These are phyloP conservation scores for Calocera viscosa DNA, from an alignment of 768 basidiomycete species.

Conservation along the genomic window DNA sequence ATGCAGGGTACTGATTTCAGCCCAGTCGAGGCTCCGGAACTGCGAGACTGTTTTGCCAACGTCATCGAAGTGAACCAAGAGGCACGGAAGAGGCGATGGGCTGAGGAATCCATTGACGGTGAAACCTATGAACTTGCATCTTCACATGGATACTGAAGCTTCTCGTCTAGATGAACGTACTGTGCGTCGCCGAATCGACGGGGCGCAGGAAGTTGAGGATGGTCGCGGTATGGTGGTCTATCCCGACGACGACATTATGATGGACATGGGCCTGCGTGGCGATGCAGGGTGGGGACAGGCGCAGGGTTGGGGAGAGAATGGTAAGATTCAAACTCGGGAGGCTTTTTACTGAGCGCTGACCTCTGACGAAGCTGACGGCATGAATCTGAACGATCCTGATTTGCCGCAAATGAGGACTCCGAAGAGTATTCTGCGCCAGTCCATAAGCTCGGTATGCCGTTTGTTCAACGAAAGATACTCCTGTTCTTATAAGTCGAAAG, in stretches of 20 bases:
- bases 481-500: not conserved
- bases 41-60: slow-evolving; percentile 1
- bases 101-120: not conserved
- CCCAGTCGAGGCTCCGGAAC: not conserved
- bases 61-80: not conserved
- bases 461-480: not conserved
- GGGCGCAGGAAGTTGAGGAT: not conserved
- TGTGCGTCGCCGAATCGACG: not conserved
- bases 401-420: not conserved
- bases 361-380: not conserved
- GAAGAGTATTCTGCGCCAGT: not conserved
- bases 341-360: not conserved
- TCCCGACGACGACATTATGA: not conserved
- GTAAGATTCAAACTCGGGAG: too few species aligned
- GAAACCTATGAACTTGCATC: not conserved
- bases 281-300: not conserved
- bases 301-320: not conserved
- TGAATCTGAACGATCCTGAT: not conserved
- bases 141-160: not conserved
- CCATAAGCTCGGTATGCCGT: not conserved
- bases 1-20: not conserved
- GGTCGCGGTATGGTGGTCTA: not conserved
- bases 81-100: slow-evolving; percentile 2
- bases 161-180: not conserved
- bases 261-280: too few species aligned